A percentile compares a stretch with the other conserved stretches of the same genome.
Conservation (phyloP, 83 land plant species). For the Larix sibirica region DNA sequence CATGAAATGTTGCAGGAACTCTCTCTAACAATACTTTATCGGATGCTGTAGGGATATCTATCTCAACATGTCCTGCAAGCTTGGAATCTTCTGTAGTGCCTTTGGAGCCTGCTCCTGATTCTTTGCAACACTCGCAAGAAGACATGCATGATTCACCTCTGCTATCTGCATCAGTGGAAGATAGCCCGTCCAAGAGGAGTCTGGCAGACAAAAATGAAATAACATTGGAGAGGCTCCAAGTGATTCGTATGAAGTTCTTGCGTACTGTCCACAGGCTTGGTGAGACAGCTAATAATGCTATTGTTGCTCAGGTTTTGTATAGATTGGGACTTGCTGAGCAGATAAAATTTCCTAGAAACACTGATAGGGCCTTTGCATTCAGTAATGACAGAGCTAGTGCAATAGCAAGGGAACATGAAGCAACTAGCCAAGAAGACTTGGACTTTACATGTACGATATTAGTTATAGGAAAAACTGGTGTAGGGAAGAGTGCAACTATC, state of each 20-base stretch:
- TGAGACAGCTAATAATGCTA: slow-evolving; percentile 68
- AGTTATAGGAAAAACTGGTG: slow-evolving; percentile 74
- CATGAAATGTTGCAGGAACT: not conserved
- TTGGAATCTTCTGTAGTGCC: slow-evolving; percentile 57
- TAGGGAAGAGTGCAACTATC: slow-evolving; percentile 85
- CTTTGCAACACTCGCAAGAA: not conserved
- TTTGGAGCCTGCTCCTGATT: slow-evolving; percentile 25
- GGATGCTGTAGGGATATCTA: slow-evolving; percentile 5
- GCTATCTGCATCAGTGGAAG: slow-evolving; percentile 5
- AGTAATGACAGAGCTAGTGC: slow-evolving; percentile 33
- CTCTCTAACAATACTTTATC: not conserved
- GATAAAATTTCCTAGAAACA: slow-evolving; percentile 50
- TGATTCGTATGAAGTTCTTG: slow-evolving; percentile 77
- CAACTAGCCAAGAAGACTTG: slow-evolving; percentile 30
- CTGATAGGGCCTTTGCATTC: slow-evolving; percentile 30
- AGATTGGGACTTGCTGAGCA: slow-evolving; percentile 64
- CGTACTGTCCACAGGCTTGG: slow-evolving; percentile 87
- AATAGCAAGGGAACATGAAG: slow-evolving; percentile 45
- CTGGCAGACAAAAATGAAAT: not conserved
- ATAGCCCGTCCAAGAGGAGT: not conserved
- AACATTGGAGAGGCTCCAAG: slow-evolving; percentile 36
- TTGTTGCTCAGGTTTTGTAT: slow-evolving; percentile 70
- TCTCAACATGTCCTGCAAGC: not conserved
- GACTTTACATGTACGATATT: slow-evolving; percentile 57
- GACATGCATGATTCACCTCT: not conserved